Conservation (phyloP, 2,329 filamentous ascomycete genomes). For the Aspergillus phoenicis region DNA sequence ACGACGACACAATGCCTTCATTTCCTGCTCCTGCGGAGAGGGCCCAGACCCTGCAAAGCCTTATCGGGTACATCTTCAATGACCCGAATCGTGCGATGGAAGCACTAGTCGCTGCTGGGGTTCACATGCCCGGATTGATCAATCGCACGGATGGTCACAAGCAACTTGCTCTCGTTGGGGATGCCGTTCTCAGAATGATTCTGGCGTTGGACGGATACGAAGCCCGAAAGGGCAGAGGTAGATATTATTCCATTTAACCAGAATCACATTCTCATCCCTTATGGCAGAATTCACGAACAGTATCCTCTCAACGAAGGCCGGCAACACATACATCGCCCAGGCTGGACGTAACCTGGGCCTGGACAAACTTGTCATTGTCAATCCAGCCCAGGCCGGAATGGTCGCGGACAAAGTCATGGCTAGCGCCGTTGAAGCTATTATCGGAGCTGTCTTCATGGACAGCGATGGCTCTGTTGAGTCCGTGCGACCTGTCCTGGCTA, state of each 20-base stretch:
- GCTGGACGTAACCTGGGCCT: conserved; percentile 10
- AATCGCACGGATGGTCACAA: conserved; percentile 7
- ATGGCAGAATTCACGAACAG: conserved; percentile 5
- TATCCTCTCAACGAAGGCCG: not conserved
- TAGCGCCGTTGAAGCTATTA: conserved; percentile 35
- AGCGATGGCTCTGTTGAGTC: conserved; percentile 17
- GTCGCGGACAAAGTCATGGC: conserved; percentile 30
- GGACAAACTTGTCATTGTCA: not conserved
- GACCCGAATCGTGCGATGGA: not conserved
- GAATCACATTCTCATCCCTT: too few species aligned
- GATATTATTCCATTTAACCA: too few species aligned
- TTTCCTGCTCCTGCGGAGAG: not conserved
- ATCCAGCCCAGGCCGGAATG: conserved; percentile 17
- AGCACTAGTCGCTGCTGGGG: not conserved
- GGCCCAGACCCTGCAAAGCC: not conserved
- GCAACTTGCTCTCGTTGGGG: conserved; percentile 11
- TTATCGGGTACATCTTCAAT: not conserved
- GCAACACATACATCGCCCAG: conserved; percentile 18
- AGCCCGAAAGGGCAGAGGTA: not conserved
- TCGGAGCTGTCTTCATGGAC: conserved; percentile 39
- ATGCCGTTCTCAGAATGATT: conserved; percentile 3
- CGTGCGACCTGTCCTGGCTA: conserved; percentile 12
- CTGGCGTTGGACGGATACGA: conserved; percentile 6
- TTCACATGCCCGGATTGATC: not conserved
- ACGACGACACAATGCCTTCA: not conserved